phyloP scores from a whole-genome alignment of 169 alveolate genomes.

The Theileria parva region DNA sequence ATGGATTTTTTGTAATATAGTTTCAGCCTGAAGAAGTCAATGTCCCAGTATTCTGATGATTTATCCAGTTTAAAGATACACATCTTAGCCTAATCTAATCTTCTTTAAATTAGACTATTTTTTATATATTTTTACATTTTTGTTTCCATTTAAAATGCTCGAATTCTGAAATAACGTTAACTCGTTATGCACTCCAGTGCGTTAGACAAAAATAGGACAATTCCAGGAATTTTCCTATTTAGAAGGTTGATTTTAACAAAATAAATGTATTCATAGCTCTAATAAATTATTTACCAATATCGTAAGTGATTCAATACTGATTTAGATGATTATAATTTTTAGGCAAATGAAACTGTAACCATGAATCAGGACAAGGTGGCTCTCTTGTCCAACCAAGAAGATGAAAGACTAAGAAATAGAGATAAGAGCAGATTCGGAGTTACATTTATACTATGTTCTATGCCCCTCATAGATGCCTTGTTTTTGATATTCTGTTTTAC shows the following conservation, averaged over 20 bases:
- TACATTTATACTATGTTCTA: background rate
- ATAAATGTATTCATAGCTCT: background rate
- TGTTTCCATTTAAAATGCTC: background rate
- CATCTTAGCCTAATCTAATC: background rate
- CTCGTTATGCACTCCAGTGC: conserved; percentile 10
- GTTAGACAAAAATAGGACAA: background rate
- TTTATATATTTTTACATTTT: background rate
- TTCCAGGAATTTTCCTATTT: background rate
- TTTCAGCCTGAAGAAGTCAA: background rate
- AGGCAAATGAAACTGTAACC: conserved; percentile 12
- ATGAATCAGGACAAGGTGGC: conserved; percentile 1
- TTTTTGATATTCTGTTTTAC: conserved; percentile 5
- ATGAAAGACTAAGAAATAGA: background rate
- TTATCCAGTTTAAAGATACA: background rate
- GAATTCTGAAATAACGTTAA: background rate
- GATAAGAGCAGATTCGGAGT: conserved; percentile 6
- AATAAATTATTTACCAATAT: no score
- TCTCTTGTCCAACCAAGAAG: conserved; percentile 10
- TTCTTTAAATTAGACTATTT: background rate
- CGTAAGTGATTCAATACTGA: background rate
- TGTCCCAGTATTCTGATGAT: background rate
- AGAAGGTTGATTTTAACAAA: background rate
- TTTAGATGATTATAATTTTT: background rate
- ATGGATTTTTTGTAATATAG: background rate
- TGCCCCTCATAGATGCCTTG: conserved; percentile 9